Base-by-base conservation (phyloP, 352 stramenopile species). In the Globisporangium solare region DNA sequence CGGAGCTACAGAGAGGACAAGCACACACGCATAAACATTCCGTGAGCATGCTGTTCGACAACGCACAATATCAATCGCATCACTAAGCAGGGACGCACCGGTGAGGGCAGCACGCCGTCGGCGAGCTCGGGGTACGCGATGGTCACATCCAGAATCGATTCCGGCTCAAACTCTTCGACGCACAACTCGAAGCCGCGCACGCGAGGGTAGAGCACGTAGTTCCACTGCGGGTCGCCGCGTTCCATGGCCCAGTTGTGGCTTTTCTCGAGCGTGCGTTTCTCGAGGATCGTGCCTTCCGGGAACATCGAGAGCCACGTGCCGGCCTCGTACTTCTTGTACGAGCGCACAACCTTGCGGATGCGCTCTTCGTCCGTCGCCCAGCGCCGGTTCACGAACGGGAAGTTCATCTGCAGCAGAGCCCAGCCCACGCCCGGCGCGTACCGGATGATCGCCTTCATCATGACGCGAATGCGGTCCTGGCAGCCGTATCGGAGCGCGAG, bases 301-400 rank as follows among this genome's bases (percentile, higher is more conserved):
- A 94, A 92, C 78, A 94, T 92, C 49, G 74, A 69, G 13, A 92
- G 61, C 79, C 79, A 90, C 18, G 70, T 74, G 21, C 74, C 74
- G 11, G 66, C 65, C 1, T 65, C 55, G 14, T 61, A 70, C 11
- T 79, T 49, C 14, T 75, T 81, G 66, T 92, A 94, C 21, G 71
- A 74, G 6, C 55, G 27, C 27, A 94, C 78, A 10, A 73, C 52
- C 12, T 68, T 70, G 10, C 64, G 60, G n/a, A 92, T 63, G 24
- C 73, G 66, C 8, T 59, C 54, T 45, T 88, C 64, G 60, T 92
- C 83, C 17, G 79, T 86, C 11, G 68, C 72, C 81, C 81, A 92
- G 31, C 76, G 78, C 32, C 81, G 83, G 53, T 83, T 81, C 47
- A 92, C 67, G 58, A 80, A 94, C 14, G 79, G 81, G 51, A 86